These are phyloP conservation scores for Lodderomyces parapsilosis DNA, from an alignment of 1,139 yeast genomes.

Conservation along the genomic window DNA sequence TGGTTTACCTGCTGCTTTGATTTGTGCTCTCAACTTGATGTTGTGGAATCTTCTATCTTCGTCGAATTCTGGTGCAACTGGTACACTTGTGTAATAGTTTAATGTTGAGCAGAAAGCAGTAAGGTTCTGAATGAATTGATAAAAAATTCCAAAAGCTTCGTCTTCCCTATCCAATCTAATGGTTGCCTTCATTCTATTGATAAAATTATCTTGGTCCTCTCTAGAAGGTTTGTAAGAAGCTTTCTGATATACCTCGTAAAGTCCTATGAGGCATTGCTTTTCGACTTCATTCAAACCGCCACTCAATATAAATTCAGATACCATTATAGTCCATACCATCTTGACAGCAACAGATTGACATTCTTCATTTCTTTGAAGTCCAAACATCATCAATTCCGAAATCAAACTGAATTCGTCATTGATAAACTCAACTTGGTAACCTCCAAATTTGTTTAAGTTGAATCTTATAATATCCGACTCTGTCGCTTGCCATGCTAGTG, in stretches of 20 bases:
- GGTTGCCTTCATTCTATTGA: slow-evolving; percentile 49
- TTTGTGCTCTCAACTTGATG: slow-evolving; percentile 71
- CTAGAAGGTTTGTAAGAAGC: slow-evolving; percentile 55
- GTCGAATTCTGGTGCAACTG: slow-evolving; percentile 80
- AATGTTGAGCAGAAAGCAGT: slow-evolving; percentile 65
- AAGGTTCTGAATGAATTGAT: slow-evolving; percentile 54
- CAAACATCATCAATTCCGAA: slow-evolving; percentile 64
- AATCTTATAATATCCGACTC: slow-evolving; percentile 61
- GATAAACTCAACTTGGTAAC: slow-evolving; percentile 69
- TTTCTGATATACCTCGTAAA: slow-evolving; percentile 64
- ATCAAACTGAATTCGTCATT: slow-evolving; percentile 56
- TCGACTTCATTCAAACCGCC: slow-evolving; percentile 59
- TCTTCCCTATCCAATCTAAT: slow-evolving; percentile 65
- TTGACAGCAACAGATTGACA: slow-evolving; percentile 68
- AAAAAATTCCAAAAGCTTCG: slow-evolving; percentile 56
- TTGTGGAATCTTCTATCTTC: slow-evolving; percentile 84
- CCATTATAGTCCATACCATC: slow-evolving; percentile 69
- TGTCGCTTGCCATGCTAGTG: slow-evolving; percentile 67
- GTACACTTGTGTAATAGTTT: slow-evolving; percentile 70
- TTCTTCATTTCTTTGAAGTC: slow-evolving; percentile 63
- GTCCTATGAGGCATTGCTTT: slow-evolving; percentile 58
- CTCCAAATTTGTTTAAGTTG: slow-evolving; percentile 64
- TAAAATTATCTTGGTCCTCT: slow-evolving; percentile 54
- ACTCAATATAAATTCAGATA: slow-evolving; percentile 62
- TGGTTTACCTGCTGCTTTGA: slow-evolving; percentile 77